Percentiles rank a stretch among this genome's conserved stretches.
phyloP scores from a whole-genome alignment of 257 asterid genomes.

The Plantago major region DNA sequence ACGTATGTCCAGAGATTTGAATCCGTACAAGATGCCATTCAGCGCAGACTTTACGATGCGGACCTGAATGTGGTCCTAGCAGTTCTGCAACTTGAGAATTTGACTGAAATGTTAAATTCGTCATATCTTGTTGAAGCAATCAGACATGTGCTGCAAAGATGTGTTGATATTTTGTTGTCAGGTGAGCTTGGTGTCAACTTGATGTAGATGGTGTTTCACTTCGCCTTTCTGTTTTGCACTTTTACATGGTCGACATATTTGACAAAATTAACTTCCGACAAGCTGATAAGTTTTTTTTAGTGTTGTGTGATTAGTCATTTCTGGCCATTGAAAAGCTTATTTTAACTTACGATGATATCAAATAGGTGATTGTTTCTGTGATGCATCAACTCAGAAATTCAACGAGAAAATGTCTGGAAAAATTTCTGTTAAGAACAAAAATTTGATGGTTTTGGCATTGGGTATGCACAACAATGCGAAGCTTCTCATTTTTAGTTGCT shows the following conservation, averaged over 20 bases:
- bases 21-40: constrained; percentile 67
- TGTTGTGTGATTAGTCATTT: no score
- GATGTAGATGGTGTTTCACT: not conserved
- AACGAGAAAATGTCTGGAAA: no score
- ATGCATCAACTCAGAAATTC: no score
- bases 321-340: no score
- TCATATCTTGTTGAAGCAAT: constrained; percentile 50
- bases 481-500: no score
- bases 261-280: not conserved
- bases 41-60: constrained; percentile 72
- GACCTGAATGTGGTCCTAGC: constrained; percentile 74
- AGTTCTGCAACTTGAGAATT: constrained; percentile 49
- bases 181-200: constrained; percentile 42
- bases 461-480: no score
- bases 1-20: constrained; percentile 50
- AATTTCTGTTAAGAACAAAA: no score
- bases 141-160: constrained; percentile 52
- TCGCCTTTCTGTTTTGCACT: constrained; percentile 1
- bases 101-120: constrained; percentile 47
- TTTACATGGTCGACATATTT: constrained; percentile 1
- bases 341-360: no score
- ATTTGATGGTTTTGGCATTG: no score
- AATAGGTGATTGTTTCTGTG: no score
- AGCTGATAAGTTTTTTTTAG: no score
- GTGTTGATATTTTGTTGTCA: constrained; percentile 50